phyloP scores from a whole-genome alignment of 2,329 filamentous ascomycete species.

The Amphichorda felina region DNA sequence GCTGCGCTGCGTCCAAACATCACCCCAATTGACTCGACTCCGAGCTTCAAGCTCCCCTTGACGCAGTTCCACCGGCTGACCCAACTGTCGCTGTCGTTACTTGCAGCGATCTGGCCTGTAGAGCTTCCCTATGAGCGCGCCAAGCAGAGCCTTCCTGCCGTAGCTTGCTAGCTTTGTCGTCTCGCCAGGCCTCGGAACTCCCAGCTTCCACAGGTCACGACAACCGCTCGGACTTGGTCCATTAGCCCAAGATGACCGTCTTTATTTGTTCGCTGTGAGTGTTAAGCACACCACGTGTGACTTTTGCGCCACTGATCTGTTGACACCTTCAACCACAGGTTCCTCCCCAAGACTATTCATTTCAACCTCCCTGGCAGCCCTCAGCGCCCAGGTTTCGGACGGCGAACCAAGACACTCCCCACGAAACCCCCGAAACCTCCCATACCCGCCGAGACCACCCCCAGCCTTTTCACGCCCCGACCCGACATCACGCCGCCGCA shows the following conservation, averaged over 20 bases:
- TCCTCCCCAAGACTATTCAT: conserved; percentile 84
- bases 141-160: too few species aligned
- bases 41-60: too few species aligned
- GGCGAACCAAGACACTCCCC: conserved; percentile 13
- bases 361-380: conserved; percentile 51
- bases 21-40: too few species aligned
- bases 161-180: too few species aligned
- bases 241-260: conserved; percentile 24
- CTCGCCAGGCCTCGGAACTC: too few species aligned
- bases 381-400: conserved; percentile 7
- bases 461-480: conserved; percentile 39
- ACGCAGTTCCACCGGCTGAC: too few species aligned
- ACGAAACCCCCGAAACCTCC: conserved; percentile 8
- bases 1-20: too few species aligned
- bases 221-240: too few species aligned
- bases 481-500: conserved; percentile 41
- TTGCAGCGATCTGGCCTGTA: too few species aligned
- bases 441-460: conserved; percentile 20
- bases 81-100: too few species aligned
- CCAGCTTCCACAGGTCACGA: too few species aligned
- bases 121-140: too few species aligned
- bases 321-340: conserved; percentile 36
- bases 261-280: conserved; percentile 28
- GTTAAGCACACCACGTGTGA: not conserved
- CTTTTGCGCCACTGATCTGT: not conserved